Evolutionary conservation across 345 rosid species (phyloP).

Genomic region (Brassica nigra): DNA sequence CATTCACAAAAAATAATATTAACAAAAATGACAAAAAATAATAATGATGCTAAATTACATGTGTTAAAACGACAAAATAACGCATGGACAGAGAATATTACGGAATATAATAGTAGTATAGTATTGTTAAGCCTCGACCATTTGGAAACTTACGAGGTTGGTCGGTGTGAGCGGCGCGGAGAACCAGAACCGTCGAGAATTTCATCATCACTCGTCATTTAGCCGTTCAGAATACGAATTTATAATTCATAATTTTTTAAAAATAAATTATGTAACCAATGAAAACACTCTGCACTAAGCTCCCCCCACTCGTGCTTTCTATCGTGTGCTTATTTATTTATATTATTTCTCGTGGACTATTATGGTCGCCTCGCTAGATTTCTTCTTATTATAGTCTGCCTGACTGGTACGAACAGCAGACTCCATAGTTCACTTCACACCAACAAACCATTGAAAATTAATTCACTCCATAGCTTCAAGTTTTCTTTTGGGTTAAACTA

Average conservation of each 20-base stretch:
- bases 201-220: constrained; percentile 28
- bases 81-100: constrained; percentile 24
- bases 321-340: neutral
- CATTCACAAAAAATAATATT: neutral
- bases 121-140: constrained; percentile 16
- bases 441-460: neutral
- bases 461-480: neutral
- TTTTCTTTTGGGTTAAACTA: neutral
- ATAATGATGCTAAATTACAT: neutral
- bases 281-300: constrained; percentile 42
- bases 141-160: constrained; percentile 40
- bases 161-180: constrained; percentile 44
- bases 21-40: neutral
- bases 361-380: neutral
- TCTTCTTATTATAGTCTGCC: neutral
- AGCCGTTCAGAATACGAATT: constrained; percentile 15
- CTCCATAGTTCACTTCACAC: constrained; percentile 31
- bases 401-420: neutral
- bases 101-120: neutral
- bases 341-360: neutral
- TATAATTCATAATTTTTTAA: neutral
- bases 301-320: constrained; percentile 24
- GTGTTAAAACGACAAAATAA: neutral
- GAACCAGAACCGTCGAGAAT: constrained; percentile 43
- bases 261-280: constrained; percentile 10